These are phyloP conservation scores for Pseudocercospora eumusae DNA, from an alignment of 2,329 filamentous ascomycete species.

Conservation along the genomic window DNA sequence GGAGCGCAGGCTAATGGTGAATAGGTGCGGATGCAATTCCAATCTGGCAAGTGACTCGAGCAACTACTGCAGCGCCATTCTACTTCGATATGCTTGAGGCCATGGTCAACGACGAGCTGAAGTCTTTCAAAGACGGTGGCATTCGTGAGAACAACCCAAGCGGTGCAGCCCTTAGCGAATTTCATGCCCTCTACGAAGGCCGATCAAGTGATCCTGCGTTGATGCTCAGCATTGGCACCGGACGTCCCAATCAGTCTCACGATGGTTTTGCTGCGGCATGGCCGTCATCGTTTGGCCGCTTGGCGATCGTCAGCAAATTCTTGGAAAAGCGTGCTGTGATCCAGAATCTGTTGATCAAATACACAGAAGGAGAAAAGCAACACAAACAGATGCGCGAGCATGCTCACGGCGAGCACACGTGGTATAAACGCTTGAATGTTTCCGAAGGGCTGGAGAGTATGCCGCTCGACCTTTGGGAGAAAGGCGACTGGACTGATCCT, in stretches of 20 bases:
- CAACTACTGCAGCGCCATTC: slow-evolving; percentile 56
- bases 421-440: slow-evolving; percentile 55
- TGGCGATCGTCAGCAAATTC: slow-evolving; percentile 46
- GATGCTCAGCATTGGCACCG: slow-evolving; percentile 51
- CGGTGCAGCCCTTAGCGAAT: slow-evolving; percentile 51
- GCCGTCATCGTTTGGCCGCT: slow-evolving; percentile 49
- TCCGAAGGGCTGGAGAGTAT: slow-evolving; percentile 49
- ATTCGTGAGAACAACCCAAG: slow-evolving; percentile 55
- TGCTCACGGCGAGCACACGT: slow-evolving; percentile 51
- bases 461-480: slow-evolving; percentile 51
- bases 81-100: slow-evolving; percentile 54
- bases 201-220: slow-evolving; percentile 45
- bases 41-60: slow-evolving; percentile 56
- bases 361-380: slow-evolving; percentile 53
- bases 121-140: slow-evolving; percentile 53
- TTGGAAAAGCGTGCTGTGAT: slow-evolving; percentile 54
- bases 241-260: slow-evolving; percentile 45
- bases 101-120: slow-evolving; percentile 44
- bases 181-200: slow-evolving; percentile 49
- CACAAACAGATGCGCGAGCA: slow-evolving; percentile 51
- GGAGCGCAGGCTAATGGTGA: not conserved
- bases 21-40: slow-evolving; percentile 45
- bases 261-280: slow-evolving; percentile 51
- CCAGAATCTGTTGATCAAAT: slow-evolving; percentile 54
- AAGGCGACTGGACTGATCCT: slow-evolving; percentile 41